These are phyloP conservation scores for Isatis tinctoria DNA, from an alignment of 345 rosid genomes.

Conservation along the genomic window DNA sequence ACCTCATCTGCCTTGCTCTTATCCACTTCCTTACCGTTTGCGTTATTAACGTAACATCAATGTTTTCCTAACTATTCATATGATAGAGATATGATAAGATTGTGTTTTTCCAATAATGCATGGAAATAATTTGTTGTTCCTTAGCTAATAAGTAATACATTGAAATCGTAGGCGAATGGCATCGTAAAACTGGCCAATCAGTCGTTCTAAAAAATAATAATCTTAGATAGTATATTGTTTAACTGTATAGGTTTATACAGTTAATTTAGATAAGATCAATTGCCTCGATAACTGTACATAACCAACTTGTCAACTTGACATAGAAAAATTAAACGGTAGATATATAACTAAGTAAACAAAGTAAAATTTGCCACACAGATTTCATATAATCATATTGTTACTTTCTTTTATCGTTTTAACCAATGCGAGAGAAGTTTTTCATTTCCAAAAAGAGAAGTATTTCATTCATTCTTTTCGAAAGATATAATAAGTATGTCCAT, in stretches of 20 bases:
- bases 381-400: too few relatives aligned
- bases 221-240: background rate
- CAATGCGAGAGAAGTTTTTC: too few relatives aligned
- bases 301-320: background rate
- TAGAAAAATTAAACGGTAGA: background rate
- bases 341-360: too few relatives aligned
- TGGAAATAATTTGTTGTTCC: background rate
- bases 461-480: background rate
- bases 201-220: background rate
- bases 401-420: too few relatives aligned
- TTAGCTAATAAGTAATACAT: background rate
- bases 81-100: slow-evolving; percentile 16
- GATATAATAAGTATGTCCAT: background rate
- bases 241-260: background rate
- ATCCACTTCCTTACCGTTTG: slow-evolving; percentile 21
- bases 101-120: slow-evolving; percentile 4
- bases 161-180: background rate
- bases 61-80: background rate
- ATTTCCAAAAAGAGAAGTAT: too few relatives aligned
- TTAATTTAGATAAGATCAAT: slow-evolving; percentile 19
- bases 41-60: background rate
- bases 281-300: background rate
- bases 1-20: too few relatives aligned
- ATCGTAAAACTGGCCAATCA: background rate
- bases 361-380: too few relatives aligned